Conservation (phyloP, 495 filamentous ascomycete species). For the Cercophora newfieldiana region DNA sequence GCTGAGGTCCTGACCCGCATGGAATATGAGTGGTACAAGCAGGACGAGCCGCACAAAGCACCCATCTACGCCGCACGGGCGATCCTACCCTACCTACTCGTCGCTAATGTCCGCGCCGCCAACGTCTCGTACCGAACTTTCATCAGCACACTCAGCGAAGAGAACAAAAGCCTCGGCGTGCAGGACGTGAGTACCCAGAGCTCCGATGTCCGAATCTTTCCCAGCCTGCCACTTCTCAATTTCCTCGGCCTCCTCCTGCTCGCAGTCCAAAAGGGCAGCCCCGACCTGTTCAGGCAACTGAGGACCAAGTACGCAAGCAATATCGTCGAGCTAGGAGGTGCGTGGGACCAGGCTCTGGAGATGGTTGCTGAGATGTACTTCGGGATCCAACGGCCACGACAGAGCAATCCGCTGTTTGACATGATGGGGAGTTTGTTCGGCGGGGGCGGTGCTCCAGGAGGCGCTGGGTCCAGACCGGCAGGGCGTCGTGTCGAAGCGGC, state of each 20-base stretch:
- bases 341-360: constrained; percentile 82
- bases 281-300: constrained; percentile 80
- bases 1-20: constrained; percentile 74
- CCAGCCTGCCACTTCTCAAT: constrained; percentile 85
- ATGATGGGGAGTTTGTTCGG: constrained; percentile 94
- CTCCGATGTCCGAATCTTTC: constrained; percentile 79
- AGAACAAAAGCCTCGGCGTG: constrained; percentile 65
- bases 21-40: constrained; percentile 91
- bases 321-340: constrained; percentile 65
- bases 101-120: constrained; percentile 86
- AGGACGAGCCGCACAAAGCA: constrained; percentile 85
- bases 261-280: constrained; percentile 74
- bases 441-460: constrained; percentile 40
- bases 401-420: constrained; percentile 87
- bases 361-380: constrained; percentile 97
- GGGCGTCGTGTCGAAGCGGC: constrained; percentile 46
- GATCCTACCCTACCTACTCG: constrained; percentile 87
- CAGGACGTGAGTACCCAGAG: constrained; percentile 79
- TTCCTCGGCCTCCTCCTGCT: constrained; percentile 84
- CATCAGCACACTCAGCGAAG: constrained; percentile 65
- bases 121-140: constrained; percentile 80
- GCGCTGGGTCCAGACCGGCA: constrained; percentile 41
- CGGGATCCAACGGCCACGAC: constrained; percentile 82
- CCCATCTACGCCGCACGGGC: constrained; percentile 86
- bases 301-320: constrained; percentile 76